Conservation (phyloP, 1,139 yeast genomes). For the Debaryomycetaceae sp. region DNA sequence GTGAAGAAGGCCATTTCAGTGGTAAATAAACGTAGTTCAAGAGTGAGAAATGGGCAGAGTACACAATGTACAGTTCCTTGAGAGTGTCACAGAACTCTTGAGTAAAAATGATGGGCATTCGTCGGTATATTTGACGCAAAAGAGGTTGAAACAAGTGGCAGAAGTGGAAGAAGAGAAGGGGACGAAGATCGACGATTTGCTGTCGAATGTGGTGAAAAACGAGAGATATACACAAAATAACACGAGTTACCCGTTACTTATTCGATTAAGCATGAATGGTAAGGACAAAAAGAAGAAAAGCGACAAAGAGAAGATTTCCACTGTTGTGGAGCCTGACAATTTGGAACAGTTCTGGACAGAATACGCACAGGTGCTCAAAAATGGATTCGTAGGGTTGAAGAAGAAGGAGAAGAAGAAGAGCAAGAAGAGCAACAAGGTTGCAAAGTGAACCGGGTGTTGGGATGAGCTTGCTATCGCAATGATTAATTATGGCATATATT, state of each 20-base stretch:
- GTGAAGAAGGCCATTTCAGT: neutral
- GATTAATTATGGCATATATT: neutral
- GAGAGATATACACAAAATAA: constrained; percentile 13
- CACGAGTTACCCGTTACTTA: constrained; percentile 43
- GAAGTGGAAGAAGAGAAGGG: constrained; percentile 14
- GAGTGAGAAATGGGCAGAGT: constrained; percentile 31
- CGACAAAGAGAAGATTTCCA: constrained; percentile 53
- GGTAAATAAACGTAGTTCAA: neutral
- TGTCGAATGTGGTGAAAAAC: constrained; percentile 33
- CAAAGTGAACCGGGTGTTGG: neutral
- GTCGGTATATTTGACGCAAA: constrained; percentile 43
- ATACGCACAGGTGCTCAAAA: constrained; percentile 61
- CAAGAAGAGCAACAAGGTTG: constrained; percentile 22
- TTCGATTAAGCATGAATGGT: constrained; percentile 62
- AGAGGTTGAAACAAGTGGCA: constrained; percentile 30
- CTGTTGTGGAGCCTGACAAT: constrained; percentile 56
- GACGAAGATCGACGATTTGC: constrained; percentile 24
- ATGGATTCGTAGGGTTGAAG: constrained; percentile 52
- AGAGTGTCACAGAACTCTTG: constrained; percentile 26
- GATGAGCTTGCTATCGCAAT: too few species aligned
- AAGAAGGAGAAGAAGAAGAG: constrained; percentile 52
- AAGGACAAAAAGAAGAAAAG: constrained; percentile 16
- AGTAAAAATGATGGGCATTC: constrained; percentile 34
- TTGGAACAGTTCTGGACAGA: constrained; percentile 69
- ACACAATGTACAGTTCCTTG: constrained; percentile 37